Evolutionary conservation across 2,329 filamentous ascomycete genomes (phyloP).

Genomic region (Trichoderma pleuroti): DNA sequence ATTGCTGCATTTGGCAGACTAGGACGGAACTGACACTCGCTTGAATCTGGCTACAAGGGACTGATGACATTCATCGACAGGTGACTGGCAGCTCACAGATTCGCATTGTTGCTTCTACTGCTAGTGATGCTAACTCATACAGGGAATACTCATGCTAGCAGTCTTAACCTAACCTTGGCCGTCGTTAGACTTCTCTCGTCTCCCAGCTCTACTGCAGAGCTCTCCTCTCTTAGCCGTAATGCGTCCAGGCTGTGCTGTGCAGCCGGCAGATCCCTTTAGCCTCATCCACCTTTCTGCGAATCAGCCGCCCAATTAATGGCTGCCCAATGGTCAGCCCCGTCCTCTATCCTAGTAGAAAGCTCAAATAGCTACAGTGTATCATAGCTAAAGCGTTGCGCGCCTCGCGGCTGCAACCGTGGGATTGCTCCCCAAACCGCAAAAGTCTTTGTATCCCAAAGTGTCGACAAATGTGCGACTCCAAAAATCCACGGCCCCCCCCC

Average conservation of each 20-base stretch:
- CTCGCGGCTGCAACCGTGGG: not conserved
- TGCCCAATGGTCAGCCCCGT: conserved; percentile 1
- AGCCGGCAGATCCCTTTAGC: conserved; percentile 14
- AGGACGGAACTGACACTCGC: not conserved
- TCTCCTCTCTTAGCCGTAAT: not conserved
- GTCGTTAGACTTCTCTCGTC: not conserved
- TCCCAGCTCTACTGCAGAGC: not conserved
- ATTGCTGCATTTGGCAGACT: not conserved
- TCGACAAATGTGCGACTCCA: not conserved
- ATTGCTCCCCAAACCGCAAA: not conserved
- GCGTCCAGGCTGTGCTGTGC: not conserved
- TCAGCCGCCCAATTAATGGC: conserved; percentile 2
- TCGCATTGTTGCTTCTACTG: not conserved
- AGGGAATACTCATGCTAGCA: not conserved
- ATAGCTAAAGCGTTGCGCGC: not conserved
- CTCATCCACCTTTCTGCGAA: not conserved
- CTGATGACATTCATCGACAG: not conserved
- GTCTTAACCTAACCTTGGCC: not conserved
- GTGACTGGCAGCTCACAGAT: not conserved
- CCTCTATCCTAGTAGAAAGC: not conserved
- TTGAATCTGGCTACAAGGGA: not conserved
- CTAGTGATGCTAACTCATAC: not conserved
- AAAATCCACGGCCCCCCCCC: not conserved
- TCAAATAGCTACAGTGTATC: not conserved
- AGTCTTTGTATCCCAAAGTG: not conserved